Base-by-base conservation (phyloP, 441 rosid genomes). In the Pelargonium cotyledonis region DNA sequence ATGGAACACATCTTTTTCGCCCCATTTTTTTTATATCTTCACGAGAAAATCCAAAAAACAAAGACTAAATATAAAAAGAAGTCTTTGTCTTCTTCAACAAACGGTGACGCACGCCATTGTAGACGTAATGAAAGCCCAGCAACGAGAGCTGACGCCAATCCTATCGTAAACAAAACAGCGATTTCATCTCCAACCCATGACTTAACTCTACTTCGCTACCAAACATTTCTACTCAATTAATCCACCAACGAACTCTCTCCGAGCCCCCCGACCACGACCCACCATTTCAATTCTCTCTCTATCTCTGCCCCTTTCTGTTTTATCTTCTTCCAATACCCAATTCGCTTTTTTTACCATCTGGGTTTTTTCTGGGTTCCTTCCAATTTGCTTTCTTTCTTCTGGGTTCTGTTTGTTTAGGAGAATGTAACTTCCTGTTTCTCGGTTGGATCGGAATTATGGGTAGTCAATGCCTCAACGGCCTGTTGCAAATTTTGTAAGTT, bases 121-220 rank as follows among this genome's bases (percentile, higher is more conserved):
- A 49, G 71, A 72, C 87, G 77, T 74, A 70, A 82, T 60, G 69
- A 46, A 15, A 66, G 71, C 72, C 71, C 75, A 75, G 76, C 89
- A 31, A 68, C 69, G 5, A 38, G 6, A 31, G 81, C 78, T 76
- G 81, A 84, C 85, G 73, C 51, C 67, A 73, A 3, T 23, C 8
- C 29, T 8, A 2, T 0, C 79, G 86, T 83, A 86, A 83, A 67
- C 66, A 0, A 66, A 75, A 83, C 35, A 29, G 3, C 85, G 80
- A 85, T 86, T 81, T 83, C 88, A 83, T 67, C 74, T 49, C 67
- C 40, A 40, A 5, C 18, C 57, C 57, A 2, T 44, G 1, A 1
- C 12, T 12, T 8, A 9, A 44, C 49, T 12, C 49, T 44, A 2
- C 49, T 44, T 44, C 49, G 49, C 49, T 4, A 1, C 16, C 57